A percentile compares a stretch with the other conserved stretches of the same genome.
Evolutionary conservation across 176 grass and related monocot species (phyloP).

Genomic region (Oryza officinalis): DNA sequence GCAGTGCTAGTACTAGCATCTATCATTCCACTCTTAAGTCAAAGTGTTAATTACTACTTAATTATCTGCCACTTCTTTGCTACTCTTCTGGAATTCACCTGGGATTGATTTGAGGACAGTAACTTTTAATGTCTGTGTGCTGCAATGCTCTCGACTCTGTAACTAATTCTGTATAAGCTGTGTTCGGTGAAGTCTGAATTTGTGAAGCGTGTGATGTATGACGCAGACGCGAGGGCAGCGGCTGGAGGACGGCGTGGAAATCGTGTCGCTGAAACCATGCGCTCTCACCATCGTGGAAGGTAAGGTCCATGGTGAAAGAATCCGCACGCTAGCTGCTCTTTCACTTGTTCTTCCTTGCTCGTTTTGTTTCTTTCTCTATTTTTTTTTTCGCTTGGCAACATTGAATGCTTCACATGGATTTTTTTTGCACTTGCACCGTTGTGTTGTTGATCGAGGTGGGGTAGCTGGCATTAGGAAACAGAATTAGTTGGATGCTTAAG

Average conservation of each 20-base stretch:
- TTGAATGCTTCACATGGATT: background rate
- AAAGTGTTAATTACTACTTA: background rate
- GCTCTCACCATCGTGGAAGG: conserved; percentile 72
- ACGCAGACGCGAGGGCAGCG: conserved; percentile 69
- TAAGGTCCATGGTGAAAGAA: conserved; percentile 40
- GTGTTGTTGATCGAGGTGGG: background rate
- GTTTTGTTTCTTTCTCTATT: background rate
- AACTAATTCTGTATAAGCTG: background rate
- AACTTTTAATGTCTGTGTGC: background rate
- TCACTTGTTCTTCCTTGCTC: background rate
- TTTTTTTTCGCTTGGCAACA: background rate
- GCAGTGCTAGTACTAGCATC: background rate
- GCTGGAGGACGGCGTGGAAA: conserved; percentile 76
- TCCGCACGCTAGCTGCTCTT: conserved; percentile 3
- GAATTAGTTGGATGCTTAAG: background rate
- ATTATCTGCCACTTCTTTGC: background rate
- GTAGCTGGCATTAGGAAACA: background rate
- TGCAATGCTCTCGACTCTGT: background rate
- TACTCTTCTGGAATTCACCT: background rate
- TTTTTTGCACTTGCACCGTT: background rate
- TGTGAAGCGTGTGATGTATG: background rate
- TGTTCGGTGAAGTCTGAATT: background rate
- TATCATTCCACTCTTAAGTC: background rate
- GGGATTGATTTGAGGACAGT: background rate
- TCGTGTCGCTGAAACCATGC: conserved; percentile 75